Percentiles rank a stretch among this genome's conserved stretches.
Conservation (phyloP, 768 basidiomycete species). For the Serpula lacrymans region DNA sequence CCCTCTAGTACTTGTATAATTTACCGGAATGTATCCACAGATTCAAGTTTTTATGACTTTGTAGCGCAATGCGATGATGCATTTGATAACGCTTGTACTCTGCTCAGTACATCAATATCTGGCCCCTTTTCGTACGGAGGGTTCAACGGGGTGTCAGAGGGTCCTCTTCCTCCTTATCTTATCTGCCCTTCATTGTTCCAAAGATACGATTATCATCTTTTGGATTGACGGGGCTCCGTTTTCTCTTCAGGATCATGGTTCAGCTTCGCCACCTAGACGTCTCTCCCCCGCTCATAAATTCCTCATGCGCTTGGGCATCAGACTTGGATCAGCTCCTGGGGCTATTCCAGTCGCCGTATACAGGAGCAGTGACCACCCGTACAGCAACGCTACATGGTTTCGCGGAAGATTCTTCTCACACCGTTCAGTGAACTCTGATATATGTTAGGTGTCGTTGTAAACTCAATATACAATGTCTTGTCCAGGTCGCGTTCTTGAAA, state of each 20-base stretch:
- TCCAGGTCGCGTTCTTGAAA: conserved; percentile 59
- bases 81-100: too few relatives aligned
- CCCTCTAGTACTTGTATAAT: neutral
- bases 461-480: conserved; percentile 2
- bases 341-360: conserved; percentile 63
- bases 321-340: conserved; percentile 57
- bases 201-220: neutral
- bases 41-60: too few relatives aligned
- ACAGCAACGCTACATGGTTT: conserved; percentile 74
- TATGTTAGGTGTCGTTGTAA: neutral
- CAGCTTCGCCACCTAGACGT: conserved; percentile 53
- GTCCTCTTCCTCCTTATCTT: conserved; percentile 7
- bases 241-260: conserved; percentile 42
- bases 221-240: neutral
- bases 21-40: neutral
- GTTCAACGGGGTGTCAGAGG: too few relatives aligned
- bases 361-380: conserved; percentile 79
- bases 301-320: conserved; percentile 82
- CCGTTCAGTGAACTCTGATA: too few relatives aligned
- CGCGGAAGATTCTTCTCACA: conserved; percentile 58
- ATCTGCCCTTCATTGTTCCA: conserved; percentile 5
- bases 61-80: too few relatives aligned
- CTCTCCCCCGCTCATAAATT: conserved; percentile 68
- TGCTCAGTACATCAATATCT: too few relatives aligned
- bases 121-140: too few relatives aligned